Base-by-base conservation (phyloP, 1,139 yeast genomes). In the Debaryomyces robertsiae region DNA sequence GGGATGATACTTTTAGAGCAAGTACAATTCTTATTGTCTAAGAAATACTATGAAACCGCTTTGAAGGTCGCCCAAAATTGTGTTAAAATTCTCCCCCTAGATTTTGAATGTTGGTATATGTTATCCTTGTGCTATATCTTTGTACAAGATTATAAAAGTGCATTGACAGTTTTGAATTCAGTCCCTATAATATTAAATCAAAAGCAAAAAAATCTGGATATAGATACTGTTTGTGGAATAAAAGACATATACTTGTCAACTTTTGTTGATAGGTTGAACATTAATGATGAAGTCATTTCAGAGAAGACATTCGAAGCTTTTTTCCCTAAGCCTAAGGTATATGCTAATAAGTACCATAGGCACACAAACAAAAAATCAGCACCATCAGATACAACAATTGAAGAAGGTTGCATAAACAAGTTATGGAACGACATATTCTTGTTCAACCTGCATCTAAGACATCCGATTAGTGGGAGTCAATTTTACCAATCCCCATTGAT, bases 91-190 rank as follows among this genome's bases (percentile, higher is more conserved):
- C 50, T 71, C 27, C 76, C 76, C 4, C 58, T 70, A 30, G 77
- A 72, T 45, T 72, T 64, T 42, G 76, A 71, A 24, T 58, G 68
- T 32, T 72, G 77, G 77, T 64, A 57, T 47, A 52, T 55, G 30
- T 54, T 72, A 27, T 57, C 68, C 3, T 52, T 70, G 27, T 60
- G 70, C 44, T 67, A 70, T 44, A 52, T 69, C 10, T 48, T 71
- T 33, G 47, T 43, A 2, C 55, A 57, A n/a, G 59, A 70, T 38
- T 62, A 53, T 44, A 53, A 52, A 30, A 53, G 51, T 32, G 76
- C 76, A 0, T 49, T 72, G 14, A 45, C 57, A 9, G 59, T 68
- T 9, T 53, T 72, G 38, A 72, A 72, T 47, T 54, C 67, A 9
- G 50, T 69, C 4, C 76, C 77, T 1, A 54, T 67, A 11, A 52